Evolutionary conservation across 345 rosid species (phyloP).

Genomic region (Eucalyptus sp.): DNA sequence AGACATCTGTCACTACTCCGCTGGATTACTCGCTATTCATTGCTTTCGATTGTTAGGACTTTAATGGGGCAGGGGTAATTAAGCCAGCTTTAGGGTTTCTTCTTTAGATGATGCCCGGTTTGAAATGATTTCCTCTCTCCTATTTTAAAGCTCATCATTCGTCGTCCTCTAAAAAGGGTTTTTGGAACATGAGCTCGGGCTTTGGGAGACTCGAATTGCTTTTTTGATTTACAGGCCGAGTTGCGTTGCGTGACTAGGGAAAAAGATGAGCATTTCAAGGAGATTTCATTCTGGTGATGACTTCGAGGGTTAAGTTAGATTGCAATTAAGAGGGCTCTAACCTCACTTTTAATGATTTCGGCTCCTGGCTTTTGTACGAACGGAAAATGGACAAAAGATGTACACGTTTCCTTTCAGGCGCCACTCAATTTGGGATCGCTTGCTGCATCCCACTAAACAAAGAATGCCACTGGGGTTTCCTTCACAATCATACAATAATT

Average conservation of each 20-base stretch:
- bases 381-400: neutral
- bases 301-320: neutral
- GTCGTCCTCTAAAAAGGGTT: neutral
- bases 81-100: constrained; percentile 38
- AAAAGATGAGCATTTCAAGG: constrained; percentile 4
- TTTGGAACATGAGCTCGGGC: constrained; percentile 19
- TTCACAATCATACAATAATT: neutral
- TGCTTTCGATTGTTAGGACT: constrained; percentile 7
- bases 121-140: constrained; percentile 12
- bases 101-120: constrained; percentile 34
- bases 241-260: constrained; percentile 4
- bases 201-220: constrained; percentile 5
- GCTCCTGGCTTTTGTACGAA: neutral
- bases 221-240: neutral
- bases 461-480: neutral
- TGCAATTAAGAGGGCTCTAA: neutral
- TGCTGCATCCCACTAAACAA: neutral
- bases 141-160: constrained; percentile 5
- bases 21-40: neutral
- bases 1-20: constrained; percentile 8
- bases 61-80: constrained; percentile 13
- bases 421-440: neutral
- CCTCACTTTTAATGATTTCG: neutral
- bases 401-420: neutral
- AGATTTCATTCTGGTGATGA: neutral